Base-by-base conservation (phyloP, 2,329 filamentous ascomycete species). In the Calonectria henricotiae region DNA sequence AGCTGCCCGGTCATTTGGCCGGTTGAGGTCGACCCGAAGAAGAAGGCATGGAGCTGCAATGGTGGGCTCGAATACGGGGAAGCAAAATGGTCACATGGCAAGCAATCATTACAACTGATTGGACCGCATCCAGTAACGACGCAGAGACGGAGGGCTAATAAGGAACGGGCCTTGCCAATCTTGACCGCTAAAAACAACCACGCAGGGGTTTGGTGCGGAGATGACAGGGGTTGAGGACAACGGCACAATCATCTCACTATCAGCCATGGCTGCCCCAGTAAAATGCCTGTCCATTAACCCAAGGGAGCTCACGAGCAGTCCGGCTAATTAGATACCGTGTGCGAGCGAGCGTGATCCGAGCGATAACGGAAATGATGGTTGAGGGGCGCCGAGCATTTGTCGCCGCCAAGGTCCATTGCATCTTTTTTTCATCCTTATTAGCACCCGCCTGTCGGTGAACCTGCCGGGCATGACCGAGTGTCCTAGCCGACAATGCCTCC, bases 401-500 rank as follows among this genome's bases (percentile, higher is more conserved):
- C 51, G 11, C 13, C 17, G 51, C 51, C 51, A 20, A 25, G 32
- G 12, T 25, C 3, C 20, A 25, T 58, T 37, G 32, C 32, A 55
- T 27, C 6, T 11, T 58, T 58, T 25, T 25, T 41, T 25, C 35
- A 39, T 27, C 32, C 51, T 58, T 58, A 58, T 58, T 58, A 58
- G 51, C 51, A 39, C 37, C 12, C 51, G 51, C 35, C 13, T 25
- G 32, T 32, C 51, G 51, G 51, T 37, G 32, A 61, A 41, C 39
- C 39, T 37, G 44, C 55, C 55, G 55, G 55, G 39, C 55, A 61
- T 61, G 25, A 61, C 55, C 55, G 55, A 44, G 39, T 35, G 39
- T 55, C 39, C 55, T 25, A 30, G 55, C 15, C 37, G 25, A 61
- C n/a, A 17, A 64, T 64, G 62, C 37, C 62, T 54, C 23, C 62